A percentile compares a stretch with the other conserved stretches of the same genome.
Conservation (phyloP, 306 rosid genomes). For the Cucumis cinereus region DNA sequence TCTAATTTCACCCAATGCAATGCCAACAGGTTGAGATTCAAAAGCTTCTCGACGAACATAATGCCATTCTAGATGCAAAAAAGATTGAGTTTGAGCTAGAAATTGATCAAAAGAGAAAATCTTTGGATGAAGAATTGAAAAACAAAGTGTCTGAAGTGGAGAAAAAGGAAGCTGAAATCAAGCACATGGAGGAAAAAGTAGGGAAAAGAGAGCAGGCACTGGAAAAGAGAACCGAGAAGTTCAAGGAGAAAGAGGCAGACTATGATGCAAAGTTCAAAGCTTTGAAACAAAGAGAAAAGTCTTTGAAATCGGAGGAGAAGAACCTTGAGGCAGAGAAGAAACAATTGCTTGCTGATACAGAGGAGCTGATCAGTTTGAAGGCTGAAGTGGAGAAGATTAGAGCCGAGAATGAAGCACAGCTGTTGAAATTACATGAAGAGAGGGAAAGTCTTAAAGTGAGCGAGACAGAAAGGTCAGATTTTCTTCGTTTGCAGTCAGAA, state of each 20-base stretch:
- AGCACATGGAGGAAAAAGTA: slow-evolving; percentile 73
- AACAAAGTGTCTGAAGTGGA: slow-evolving; percentile 54
- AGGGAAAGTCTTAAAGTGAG: slow-evolving; percentile 45
- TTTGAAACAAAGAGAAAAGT: slow-evolving; percentile 65
- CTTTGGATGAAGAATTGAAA: slow-evolving; percentile 62
- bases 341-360: slow-evolving; percentile 44
- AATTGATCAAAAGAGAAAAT: slow-evolving; percentile 57
- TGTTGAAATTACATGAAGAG: slow-evolving; percentile 56
- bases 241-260: slow-evolving; percentile 84
- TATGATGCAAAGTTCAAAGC: slow-evolving; percentile 59
- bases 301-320: slow-evolving; percentile 53
- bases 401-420: slow-evolving; percentile 50
- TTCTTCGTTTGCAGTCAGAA: slow-evolving; percentile 61
- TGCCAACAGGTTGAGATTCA: slow-evolving; percentile 63
- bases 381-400: slow-evolving; percentile 57
- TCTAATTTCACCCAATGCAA: not conserved
- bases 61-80: slow-evolving; percentile 43
- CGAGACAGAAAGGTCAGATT: slow-evolving; percentile 72
- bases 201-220: slow-evolving; percentile 71
- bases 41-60: slow-evolving; percentile 74
- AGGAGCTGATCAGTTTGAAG: slow-evolving; percentile 47
- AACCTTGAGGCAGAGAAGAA: slow-evolving; percentile 46
- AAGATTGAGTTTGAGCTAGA: slow-evolving; percentile 70
- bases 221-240: slow-evolving; percentile 72
- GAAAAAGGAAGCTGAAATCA: slow-evolving; percentile 78